phyloP scores from a whole-genome alignment of 345 rosid genomes.

The Mercurialis annua region DNA sequence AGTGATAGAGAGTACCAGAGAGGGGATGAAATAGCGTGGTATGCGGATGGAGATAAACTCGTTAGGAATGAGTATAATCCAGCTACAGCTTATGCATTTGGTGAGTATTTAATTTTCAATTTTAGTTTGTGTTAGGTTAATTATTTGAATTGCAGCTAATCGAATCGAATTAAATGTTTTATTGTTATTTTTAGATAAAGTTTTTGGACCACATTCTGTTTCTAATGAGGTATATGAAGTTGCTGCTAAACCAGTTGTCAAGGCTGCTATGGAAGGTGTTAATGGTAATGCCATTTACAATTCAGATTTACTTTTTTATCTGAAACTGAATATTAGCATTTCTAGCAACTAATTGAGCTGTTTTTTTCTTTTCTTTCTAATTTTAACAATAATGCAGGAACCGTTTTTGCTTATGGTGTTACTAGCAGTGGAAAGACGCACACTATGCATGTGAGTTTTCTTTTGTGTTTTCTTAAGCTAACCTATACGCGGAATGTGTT shows the following conservation, averaged over 20 bases:
- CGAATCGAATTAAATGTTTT: neutral
- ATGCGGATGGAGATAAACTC: slow-evolving; percentile 87
- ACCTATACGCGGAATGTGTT: too few relatives aligned
- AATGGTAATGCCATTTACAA: slow-evolving; percentile 61
- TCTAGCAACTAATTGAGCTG: neutral
- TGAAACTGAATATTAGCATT: neutral
- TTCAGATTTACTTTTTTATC: neutral
- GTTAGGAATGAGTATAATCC: slow-evolving; percentile 89
- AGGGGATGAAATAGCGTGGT: slow-evolving; percentile 98
- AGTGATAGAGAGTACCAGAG: slow-evolving; percentile 91
- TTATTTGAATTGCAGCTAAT: neutral
- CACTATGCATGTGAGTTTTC: slow-evolving; percentile 92
- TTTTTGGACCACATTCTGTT: slow-evolving; percentile 74
- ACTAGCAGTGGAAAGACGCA: slow-evolving; percentile 99
- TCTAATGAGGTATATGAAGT: slow-evolving; percentile 87
- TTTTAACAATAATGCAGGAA: slow-evolving; percentile 58
- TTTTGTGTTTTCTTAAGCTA: neutral
- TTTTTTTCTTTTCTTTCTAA: neutral
- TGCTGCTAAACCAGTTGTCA: slow-evolving; percentile 94
- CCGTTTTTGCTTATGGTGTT: slow-evolving; percentile 98
- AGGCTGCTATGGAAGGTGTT: slow-evolving; percentile 98
- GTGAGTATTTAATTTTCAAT: slow-evolving; percentile 29
- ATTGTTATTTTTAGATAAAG: slow-evolving; percentile 56
- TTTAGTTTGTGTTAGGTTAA: neutral
- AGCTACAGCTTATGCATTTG: slow-evolving; percentile 85